Percentiles rank a stretch among this genome's conserved stretches.
phyloP scores from a whole-genome alignment of 805 yeast genomes.

The Hanseniaspora opuntiae region DNA sequence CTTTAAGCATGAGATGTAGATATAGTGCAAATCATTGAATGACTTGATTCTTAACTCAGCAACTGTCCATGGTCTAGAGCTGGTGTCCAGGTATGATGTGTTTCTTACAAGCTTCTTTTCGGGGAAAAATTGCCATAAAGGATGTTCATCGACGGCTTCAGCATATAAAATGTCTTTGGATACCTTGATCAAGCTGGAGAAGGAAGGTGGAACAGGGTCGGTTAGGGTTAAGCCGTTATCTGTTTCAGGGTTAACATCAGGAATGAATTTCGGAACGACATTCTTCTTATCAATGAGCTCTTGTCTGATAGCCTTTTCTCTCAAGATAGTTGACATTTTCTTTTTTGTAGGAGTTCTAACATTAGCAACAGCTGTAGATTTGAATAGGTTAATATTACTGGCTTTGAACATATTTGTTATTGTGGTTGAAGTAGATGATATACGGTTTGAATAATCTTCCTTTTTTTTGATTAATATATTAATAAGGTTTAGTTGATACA shows the following conservation, averaged over 20 bases:
- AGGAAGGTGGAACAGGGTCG: slow-evolving; percentile 76
- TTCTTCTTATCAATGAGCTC: neutral
- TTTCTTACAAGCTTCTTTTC: slow-evolving; percentile 50
- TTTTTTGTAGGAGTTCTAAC: slow-evolving; percentile 4
- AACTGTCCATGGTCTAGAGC: slow-evolving; percentile 71
- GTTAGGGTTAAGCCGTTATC: slow-evolving; percentile 37
- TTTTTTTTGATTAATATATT: too few species aligned
- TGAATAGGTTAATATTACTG: neutral
- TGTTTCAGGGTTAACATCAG: neutral
- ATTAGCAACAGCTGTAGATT: neutral
- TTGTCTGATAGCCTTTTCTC: slow-evolving; percentile 1
- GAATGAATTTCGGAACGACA: neutral
- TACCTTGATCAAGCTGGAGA: slow-evolving; percentile 36
- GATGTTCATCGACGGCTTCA: slow-evolving; percentile 69
- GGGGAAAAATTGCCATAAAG: slow-evolving; percentile 83
- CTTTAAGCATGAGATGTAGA: slow-evolving; percentile 79
- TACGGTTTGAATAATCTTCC: too few species aligned
- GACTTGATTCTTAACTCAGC: slow-evolving; percentile 82
- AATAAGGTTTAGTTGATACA: too few species aligned
- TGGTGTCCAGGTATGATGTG: slow-evolving; percentile 37
- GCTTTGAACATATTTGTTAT: neutral
- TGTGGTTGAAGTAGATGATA: neutral
- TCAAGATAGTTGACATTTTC: neutral
- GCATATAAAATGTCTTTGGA: neutral
- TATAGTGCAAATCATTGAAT: slow-evolving; percentile 77